Conservation (phyloP, 805 yeast genomes). For the Priceomyces carsonii region DNA sequence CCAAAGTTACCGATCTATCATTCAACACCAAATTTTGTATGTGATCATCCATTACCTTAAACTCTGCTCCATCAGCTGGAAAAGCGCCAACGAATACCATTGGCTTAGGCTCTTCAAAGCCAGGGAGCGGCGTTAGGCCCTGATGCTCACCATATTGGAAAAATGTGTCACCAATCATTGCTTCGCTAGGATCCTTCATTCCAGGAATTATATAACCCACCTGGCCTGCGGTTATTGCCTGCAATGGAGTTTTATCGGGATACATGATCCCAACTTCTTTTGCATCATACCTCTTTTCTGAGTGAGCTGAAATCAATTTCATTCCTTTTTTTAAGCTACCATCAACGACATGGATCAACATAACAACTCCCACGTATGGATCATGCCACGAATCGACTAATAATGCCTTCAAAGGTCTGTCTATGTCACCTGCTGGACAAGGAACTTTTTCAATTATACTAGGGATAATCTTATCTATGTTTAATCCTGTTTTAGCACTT, state of each 20-base stretch:
- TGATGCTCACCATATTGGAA: conserved; percentile 56
- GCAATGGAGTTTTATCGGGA: conserved; percentile 76
- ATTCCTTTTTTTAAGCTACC: conserved; percentile 76
- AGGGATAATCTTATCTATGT: conserved; percentile 79
- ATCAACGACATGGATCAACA: conserved; percentile 81
- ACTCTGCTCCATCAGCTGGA: conserved; percentile 93
- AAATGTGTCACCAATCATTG: conserved; percentile 89
- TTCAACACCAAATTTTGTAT: conserved; percentile 85
- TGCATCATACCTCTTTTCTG: conserved; percentile 75
- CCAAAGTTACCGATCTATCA: conserved; percentile 87
- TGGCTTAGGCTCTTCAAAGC: conserved; percentile 95
- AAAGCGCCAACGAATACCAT: conserved; percentile 99
- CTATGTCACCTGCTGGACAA: conserved; percentile 60
- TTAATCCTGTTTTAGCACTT: conserved; percentile 88
- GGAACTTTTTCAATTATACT: conserved; percentile 81
- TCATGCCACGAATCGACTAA: conserved; percentile 99
- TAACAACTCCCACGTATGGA: conserved; percentile 84
- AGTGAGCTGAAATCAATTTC: conserved; percentile 74
- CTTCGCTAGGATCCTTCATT: conserved; percentile 84
- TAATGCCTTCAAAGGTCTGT: conserved; percentile 64
- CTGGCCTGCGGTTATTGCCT: conserved; percentile 77
- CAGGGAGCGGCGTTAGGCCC: conserved; percentile 77
- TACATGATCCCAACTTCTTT: conserved; percentile 95
- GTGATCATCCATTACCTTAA: conserved; percentile 85
- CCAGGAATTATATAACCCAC: conserved; percentile 96